These are phyloP conservation scores for Cyberlindnera japonica DNA, from an alignment of 805 yeast species.

Conservation along the genomic window DNA sequence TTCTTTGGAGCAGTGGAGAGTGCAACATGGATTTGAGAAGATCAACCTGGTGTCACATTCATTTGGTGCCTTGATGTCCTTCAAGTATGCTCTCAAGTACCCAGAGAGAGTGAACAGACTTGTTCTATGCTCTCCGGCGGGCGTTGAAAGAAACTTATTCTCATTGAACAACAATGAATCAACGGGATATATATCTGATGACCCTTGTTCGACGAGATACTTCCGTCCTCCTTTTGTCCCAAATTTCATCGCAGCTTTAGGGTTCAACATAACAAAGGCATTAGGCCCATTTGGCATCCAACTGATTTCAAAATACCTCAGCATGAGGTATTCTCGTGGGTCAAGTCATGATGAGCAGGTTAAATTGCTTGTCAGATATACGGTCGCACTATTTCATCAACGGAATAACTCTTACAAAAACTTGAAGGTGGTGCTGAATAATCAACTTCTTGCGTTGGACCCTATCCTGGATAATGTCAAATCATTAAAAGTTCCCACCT, in stretches of 20 bases:
- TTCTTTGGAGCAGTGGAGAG: constrained; percentile 65
- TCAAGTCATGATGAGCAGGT: constrained; percentile 16
- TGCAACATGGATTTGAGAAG: constrained; percentile 41
- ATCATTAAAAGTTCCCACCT: constrained; percentile 30
- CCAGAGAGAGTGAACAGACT: constrained; percentile 52
- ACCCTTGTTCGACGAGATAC: constrained; percentile 24
- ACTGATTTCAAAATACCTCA: constrained; percentile 32
- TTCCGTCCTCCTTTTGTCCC: constrained; percentile 31
- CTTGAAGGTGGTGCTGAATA: constrained; percentile 17
- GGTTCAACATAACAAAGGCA: constrained; percentile 46
- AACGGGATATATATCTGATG: constrained; percentile 15
- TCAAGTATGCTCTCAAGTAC: constrained; percentile 55
- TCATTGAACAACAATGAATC: constrained; percentile 41
- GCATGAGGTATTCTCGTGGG: constrained; percentile 28
- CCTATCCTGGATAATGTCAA: constrained; percentile 61
- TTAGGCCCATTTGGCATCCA: constrained; percentile 41
- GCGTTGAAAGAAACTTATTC: constrained; percentile 66
- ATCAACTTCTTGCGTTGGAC: constrained; percentile 50
- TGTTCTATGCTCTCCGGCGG: constrained; percentile 70
- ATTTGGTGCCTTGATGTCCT: constrained; percentile 71
- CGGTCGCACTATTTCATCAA: constrained; percentile 23
- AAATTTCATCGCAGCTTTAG: constrained; percentile 29
- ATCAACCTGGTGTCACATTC: constrained; percentile 74
- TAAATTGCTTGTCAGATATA: constrained; percentile 20
- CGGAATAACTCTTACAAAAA: constrained; percentile 18